Conservation (phyloP, 495 filamentous ascomycete genomes). For the Penicillium subrubescens region DNA sequence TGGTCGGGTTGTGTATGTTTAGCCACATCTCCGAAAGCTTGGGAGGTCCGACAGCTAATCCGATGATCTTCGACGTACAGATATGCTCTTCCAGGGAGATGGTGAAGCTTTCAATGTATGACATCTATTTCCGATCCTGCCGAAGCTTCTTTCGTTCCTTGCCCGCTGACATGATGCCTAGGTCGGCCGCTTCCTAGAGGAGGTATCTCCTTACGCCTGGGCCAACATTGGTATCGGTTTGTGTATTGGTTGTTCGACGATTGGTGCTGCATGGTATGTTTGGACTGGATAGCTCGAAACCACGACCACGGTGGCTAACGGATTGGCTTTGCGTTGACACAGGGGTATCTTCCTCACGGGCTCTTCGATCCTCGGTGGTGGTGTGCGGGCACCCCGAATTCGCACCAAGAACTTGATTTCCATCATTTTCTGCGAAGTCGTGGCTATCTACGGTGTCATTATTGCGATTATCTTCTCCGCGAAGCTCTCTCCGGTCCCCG, state of each 20-base stretch:
- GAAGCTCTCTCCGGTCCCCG: slow-evolving; percentile 64
- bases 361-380: slow-evolving; percentile 96
- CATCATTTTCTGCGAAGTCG: slow-evolving; percentile 99
- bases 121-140: background rate
- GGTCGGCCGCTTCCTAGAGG: slow-evolving; percentile 94
- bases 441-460: slow-evolving; percentile 99
- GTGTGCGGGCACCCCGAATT: slow-evolving; percentile 93
- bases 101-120: slow-evolving; percentile 96
- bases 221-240: slow-evolving; percentile 87
- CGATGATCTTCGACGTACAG: slow-evolving; percentile 53
- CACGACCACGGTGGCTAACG: slow-evolving; percentile 27
- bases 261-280: slow-evolving; percentile 93
- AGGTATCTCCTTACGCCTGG: slow-evolving; percentile 92
- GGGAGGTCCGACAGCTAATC: slow-evolving; percentile 30
- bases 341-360: slow-evolving; percentile 99
- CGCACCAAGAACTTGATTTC: slow-evolving; percentile 99
- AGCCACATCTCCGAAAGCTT: slow-evolving; percentile 5
- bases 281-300: background rate
- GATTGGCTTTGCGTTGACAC: slow-evolving; percentile 14
- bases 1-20: slow-evolving; percentile 84
- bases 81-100: slow-evolving; percentile 96
- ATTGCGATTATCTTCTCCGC: slow-evolving; percentile 98
- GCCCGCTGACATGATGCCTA: slow-evolving; percentile 40
- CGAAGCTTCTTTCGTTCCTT: background rate
- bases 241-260: slow-evolving; percentile 93